Evolutionary conservation across 768 basidiomycete genomes (phyloP).

Genomic region (Leccinum obscurum): DNA sequence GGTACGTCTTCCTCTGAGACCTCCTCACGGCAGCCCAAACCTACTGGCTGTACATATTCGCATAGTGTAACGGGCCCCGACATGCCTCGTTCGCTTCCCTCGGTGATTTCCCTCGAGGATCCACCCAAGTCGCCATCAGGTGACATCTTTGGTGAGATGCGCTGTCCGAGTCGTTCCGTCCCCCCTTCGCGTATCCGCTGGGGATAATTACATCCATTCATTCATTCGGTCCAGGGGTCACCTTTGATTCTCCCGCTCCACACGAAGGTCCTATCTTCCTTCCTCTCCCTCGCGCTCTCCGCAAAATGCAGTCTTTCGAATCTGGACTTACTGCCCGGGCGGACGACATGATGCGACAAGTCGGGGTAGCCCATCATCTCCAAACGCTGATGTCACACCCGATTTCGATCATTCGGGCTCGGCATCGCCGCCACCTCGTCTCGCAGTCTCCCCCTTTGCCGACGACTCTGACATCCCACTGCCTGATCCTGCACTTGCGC

Average conservation of each 20-base stretch:
- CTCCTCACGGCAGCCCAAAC: constrained; percentile 29
- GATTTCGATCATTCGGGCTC: constrained; percentile 32
- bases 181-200: constrained; percentile 35
- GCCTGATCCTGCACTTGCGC: constrained; percentile 29
- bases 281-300: no score
- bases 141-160: constrained; percentile 59
- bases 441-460: constrained; percentile 28
- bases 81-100: constrained; percentile 42
- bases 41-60: constrained; percentile 64
- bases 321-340: constrained; percentile 50
- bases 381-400: constrained; percentile 25
- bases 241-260: constrained; percentile 59
- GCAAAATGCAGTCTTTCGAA: constrained; percentile 78
- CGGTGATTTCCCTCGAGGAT: constrained; percentile 25
- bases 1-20: constrained; percentile 33
- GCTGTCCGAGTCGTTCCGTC: constrained; percentile 45
- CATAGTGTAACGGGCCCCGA: constrained; percentile 78
- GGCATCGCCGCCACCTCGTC: constrained; percentile 21
- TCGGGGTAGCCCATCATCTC: constrained; percentile 15
- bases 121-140: constrained; percentile 28
- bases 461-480: constrained; percentile 30
- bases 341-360: constrained; percentile 31
- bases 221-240: constrained; percentile 66
- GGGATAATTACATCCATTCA: constrained; percentile 19
- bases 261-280: constrained; percentile 43